These are phyloP conservation scores for Mollisiaceae sp. DNA, from an alignment of 2,329 filamentous ascomycete species.

Conservation along the genomic window DNA sequence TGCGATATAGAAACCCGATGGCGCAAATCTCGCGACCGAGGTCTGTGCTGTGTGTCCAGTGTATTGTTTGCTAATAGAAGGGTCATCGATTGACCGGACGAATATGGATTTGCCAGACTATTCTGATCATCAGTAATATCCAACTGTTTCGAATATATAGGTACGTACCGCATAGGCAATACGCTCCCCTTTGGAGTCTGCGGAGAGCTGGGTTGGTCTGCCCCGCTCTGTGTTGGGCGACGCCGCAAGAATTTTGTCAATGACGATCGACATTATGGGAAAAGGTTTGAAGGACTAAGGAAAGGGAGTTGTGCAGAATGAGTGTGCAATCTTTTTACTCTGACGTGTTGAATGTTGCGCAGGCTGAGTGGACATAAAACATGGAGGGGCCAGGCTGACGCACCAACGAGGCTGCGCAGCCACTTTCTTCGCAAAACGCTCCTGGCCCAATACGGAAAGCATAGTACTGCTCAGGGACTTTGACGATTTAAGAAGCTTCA, in stretches of 20 bases:
- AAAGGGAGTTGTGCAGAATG: background rate
- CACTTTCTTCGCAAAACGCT: background rate
- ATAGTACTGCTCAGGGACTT: too few species aligned
- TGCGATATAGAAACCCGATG: constrained; percentile 92
- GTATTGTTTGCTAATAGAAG: constrained; percentile 85
- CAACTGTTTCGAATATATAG: background rate
- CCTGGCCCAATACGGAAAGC: background rate
- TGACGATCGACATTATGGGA: constrained; percentile 53
- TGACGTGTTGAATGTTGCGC: constrained; percentile 4
- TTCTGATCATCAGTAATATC: constrained; percentile 22
- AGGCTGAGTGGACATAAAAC: constrained; percentile 3
- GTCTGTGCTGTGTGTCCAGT: constrained; percentile 87
- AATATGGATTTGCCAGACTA: constrained; percentile 97
- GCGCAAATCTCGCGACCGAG: constrained; percentile 91
- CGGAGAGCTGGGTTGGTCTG: constrained; percentile 85
- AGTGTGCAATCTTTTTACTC: background rate
- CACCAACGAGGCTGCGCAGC: constrained; percentile 2
- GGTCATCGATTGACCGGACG: constrained; percentile 91
- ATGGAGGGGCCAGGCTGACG: constrained; percentile 27
- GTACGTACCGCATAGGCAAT: constrained; percentile 85
- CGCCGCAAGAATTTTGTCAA: constrained; percentile 80
- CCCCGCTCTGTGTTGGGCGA: constrained; percentile 83
- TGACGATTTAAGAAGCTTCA: background rate
- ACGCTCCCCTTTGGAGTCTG: constrained; percentile 86
- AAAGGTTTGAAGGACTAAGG: background rate